Conservation (phyloP, 306 rosid species). For the Cucurbita ficifolia region DNA sequence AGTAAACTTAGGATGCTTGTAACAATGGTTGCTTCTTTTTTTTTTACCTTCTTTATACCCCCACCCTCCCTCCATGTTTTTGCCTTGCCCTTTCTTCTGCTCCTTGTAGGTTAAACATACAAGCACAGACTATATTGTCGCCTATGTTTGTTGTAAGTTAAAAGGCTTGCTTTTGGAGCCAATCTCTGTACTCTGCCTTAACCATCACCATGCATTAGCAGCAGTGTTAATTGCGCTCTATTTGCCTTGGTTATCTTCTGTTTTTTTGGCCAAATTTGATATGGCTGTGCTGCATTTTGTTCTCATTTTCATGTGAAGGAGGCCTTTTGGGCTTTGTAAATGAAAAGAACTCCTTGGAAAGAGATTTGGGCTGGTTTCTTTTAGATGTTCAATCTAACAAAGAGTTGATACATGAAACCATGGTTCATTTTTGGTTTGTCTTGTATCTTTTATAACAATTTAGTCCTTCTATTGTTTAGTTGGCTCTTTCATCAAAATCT, state of each 20-base stretch:
- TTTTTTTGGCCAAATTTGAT: neutral
- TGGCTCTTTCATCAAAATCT: too few species aligned
- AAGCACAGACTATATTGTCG: constrained; percentile 10
- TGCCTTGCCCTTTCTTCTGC: constrained; percentile 8
- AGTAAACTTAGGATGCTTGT: constrained; percentile 1
- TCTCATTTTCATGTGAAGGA: too few species aligned
- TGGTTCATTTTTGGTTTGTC: too few species aligned
- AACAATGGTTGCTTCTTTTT: constrained; percentile 2
- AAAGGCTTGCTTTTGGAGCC: neutral
- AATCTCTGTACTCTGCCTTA: neutral
- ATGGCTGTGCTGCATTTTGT: too few species aligned
- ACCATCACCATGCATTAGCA: neutral
- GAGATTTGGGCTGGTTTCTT: too few species aligned
- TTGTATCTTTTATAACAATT: too few species aligned
- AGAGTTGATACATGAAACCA: too few species aligned
- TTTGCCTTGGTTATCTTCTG: neutral
- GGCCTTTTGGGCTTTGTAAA: too few species aligned
- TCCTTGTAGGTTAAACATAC: constrained; percentile 9
- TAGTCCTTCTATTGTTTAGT: too few species aligned
- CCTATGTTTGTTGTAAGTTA: constrained; percentile 16
- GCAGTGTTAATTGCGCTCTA: neutral
- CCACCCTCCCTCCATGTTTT: neutral
- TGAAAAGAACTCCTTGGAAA: too few species aligned
- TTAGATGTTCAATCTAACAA: too few species aligned
- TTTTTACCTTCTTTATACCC: too few species aligned